phyloP scores from a whole-genome alignment of 2,329 filamentous ascomycete species.

The Pseudocercospora macadamiae region DNA sequence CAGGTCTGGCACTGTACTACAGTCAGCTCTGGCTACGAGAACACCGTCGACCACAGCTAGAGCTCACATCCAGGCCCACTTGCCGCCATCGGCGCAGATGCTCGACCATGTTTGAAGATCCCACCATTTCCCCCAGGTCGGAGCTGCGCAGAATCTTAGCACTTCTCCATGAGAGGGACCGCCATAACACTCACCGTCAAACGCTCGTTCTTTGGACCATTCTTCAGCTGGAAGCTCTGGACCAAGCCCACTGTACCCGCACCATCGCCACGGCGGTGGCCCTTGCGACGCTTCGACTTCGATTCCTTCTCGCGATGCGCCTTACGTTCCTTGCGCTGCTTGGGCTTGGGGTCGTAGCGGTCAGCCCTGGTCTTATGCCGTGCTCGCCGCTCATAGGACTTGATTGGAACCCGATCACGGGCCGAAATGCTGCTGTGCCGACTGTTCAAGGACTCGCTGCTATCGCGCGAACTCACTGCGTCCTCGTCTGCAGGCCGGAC shows the following conservation, averaged over 20 bases:
- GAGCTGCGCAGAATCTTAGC: slow-evolving; percentile 39
- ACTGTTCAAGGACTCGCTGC: slow-evolving; percentile 5
- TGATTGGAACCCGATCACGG: slow-evolving; percentile 8
- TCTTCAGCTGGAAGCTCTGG: slow-evolving; percentile 50
- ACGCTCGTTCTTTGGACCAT: slow-evolving; percentile 46
- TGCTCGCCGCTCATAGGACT: slow-evolving; percentile 47
- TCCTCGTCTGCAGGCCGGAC: slow-evolving; percentile 3
- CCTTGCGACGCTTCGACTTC: slow-evolving; percentile 37
- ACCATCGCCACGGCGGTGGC: slow-evolving; percentile 42
- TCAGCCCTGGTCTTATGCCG: slow-evolving; percentile 53
- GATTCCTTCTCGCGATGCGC: slow-evolving; percentile 18
- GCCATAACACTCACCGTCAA: slow-evolving; percentile 50
- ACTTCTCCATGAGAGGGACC: not conserved
- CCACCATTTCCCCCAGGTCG: slow-evolving; percentile 47
- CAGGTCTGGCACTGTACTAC: slow-evolving; percentile 53
- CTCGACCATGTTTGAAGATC: slow-evolving; percentile 53
- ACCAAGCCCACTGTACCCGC: slow-evolving; percentile 42
- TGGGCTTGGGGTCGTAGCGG: slow-evolving; percentile 46
- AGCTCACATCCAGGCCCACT: slow-evolving; percentile 45
- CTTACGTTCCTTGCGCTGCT: slow-evolving; percentile 37
- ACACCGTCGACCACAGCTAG: slow-evolving; percentile 12
- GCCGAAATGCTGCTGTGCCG: slow-evolving; percentile 2
- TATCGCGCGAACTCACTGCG: slow-evolving; percentile 11
- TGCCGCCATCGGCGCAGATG: slow-evolving; percentile 49
- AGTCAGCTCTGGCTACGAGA: slow-evolving; percentile 31